phyloP scores from a whole-genome alignment of 805 yeast species.

The Starmerella riodocensis region DNA sequence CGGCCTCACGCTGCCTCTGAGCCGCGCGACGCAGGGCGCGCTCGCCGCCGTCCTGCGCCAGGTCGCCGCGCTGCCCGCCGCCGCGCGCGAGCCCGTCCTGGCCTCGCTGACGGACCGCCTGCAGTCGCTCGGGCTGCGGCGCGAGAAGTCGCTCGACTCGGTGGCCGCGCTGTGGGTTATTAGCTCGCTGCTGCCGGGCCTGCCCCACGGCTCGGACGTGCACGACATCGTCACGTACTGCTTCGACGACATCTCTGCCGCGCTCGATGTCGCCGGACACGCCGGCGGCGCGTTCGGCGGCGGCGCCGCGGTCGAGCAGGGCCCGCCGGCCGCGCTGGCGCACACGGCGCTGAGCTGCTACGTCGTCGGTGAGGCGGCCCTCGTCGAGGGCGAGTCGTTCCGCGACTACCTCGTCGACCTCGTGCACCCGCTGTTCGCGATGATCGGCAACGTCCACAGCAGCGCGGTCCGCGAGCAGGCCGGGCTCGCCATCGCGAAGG shows the following conservation, averaged over 20 bases:
- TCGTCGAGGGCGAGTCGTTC: conserved; percentile 27
- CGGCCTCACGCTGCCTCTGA: conserved; percentile 3
- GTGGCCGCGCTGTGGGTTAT: conserved; percentile 16
- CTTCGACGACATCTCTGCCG: conserved; percentile 8
- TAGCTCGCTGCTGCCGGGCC: conserved; percentile 7
- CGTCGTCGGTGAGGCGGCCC: conserved; percentile 17
- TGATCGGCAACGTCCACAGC: conserved; percentile 44
- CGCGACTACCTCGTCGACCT: conserved; percentile 51
- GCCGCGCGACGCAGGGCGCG: conserved; percentile 4
- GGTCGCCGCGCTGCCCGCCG: conserved; percentile 4
- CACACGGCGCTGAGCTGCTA: conserved; percentile 14
- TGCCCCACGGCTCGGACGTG: background rate
- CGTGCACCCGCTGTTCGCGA: conserved; percentile 59
- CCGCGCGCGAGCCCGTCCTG: background rate
- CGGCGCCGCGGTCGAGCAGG: background rate
- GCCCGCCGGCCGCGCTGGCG: conserved; percentile 4
- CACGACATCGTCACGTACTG: conserved; percentile 17
- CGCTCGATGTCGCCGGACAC: conserved; percentile 2
- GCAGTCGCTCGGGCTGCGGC: conserved; percentile 2
- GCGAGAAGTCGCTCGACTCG: conserved; percentile 5
- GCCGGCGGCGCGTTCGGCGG: too few relatives aligned
- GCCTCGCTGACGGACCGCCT: conserved; percentile 2
- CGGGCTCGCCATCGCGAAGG: conserved; percentile 36
- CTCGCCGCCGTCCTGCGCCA: conserved; percentile 4
- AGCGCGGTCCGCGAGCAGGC: conserved; percentile 38